Evolutionary conservation across 441 rosid species (phyloP), one percentile per base, ranked within the genome.

Genomic region (Geranium incanum): DNA sequence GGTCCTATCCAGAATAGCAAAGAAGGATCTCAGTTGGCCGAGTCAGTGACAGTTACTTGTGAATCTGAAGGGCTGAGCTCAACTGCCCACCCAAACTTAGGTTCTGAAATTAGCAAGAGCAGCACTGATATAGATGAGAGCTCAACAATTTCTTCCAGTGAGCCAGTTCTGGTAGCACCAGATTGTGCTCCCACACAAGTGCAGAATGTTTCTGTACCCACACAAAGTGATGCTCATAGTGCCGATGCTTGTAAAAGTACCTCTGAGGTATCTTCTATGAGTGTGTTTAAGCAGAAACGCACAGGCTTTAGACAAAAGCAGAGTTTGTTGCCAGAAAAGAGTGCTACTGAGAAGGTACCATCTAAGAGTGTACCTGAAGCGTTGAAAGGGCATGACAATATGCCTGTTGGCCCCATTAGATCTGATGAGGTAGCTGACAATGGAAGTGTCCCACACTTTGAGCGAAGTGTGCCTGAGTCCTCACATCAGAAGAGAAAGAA

Each of bases 261-360:
- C 64, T 68, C 76, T 11, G 85, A 75, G 60, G 76, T 68, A 59
- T 76, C 57, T 77, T 87, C 83, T 68, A 81, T 60, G 37, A 21
- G 72, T 66, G 70, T 74, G 39, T 79, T 81, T 57, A 92, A 87
- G 85, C 96, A 84, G 78, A 88, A 81, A 73, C 84, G 78, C 7
- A 19, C 70, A 72, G 83, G 82, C 70, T 83, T 78, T 77, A 84
- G 76, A 76, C 94, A 84, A 77, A 92, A 84, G 85, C 91, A 80
- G 78, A 78, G 71, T 74, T 33, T 74, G 71, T 41, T 66, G 1
- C 57, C 33, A 28, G 95, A 85, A 48, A 90, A 78, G 74, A 81
- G 64, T 83, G 39, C 71, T 68, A 67, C 76, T 70, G 89, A 84
- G 77, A 87, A 80, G 73, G 52, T 75, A 28, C 23, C 52, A 19